A percentile compares a stretch with the other conserved stretches of the same genome.
Conservation (phyloP, 2,329 filamentous ascomycete species). For the Hysterium pulicare region DNA sequence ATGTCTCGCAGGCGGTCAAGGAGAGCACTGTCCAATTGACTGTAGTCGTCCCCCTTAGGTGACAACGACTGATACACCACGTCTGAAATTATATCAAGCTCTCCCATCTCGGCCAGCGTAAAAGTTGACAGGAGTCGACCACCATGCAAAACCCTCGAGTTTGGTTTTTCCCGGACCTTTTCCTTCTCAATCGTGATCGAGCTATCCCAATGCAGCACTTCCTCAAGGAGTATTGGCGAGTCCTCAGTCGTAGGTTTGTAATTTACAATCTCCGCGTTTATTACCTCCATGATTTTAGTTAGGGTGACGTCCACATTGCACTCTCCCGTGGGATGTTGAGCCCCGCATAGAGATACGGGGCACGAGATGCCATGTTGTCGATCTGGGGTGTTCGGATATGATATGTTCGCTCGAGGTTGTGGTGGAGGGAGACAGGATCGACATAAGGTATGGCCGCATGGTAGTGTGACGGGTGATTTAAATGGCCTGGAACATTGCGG, state of each 20-base stretch:
- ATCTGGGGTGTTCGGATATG: conserved; percentile 68
- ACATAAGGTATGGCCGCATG: conserved; percentile 79
- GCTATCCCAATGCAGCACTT: conserved; percentile 34
- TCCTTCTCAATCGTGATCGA: conserved; percentile 38
- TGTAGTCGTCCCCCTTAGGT: conserved; percentile 34
- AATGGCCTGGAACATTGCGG: conserved; percentile 67
- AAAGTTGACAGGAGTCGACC: conserved; percentile 66
- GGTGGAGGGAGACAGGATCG: conserved; percentile 67
- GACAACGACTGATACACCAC: conserved; percentile 47
- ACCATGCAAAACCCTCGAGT: conserved; percentile 49
- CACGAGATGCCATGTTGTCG: conserved; percentile 71
- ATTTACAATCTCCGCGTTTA: conserved; percentile 49
- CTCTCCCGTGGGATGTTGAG: conserved; percentile 73
- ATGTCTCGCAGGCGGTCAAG: conserved; percentile 60
- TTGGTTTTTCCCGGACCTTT: conserved; percentile 22
- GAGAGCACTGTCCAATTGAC: conserved; percentile 47
- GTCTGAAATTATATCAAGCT: conserved; percentile 56
- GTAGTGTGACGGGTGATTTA: conserved; percentile 67
- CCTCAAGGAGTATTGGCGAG: conserved; percentile 41
- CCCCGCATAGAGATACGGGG: conserved; percentile 62
- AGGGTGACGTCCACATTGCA: conserved; percentile 75
- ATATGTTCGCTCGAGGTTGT: conserved; percentile 65
- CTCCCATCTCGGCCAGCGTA: conserved; percentile 59
- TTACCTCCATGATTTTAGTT: conserved; percentile 61
- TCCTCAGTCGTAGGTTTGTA: conserved; percentile 32